A percentile compares a stretch with the other conserved stretches of the same genome.
Evolutionary conservation across 371 early-diverging fungal genomes (phyloP).

Genomic region (Apophysomyces sp.): DNA sequence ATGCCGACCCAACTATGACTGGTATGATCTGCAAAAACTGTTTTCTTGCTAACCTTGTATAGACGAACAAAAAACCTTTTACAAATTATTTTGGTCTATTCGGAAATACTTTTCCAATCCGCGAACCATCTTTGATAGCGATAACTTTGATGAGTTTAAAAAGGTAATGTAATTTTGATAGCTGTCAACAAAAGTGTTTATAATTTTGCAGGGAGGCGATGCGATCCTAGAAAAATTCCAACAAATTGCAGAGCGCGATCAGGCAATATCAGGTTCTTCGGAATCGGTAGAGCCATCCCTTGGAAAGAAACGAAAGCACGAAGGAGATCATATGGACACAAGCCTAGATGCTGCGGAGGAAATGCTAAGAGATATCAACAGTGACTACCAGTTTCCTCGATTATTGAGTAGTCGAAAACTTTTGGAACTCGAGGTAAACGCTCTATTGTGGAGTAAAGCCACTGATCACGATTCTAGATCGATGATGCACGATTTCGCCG

Average conservation of each 20-base stretch:
- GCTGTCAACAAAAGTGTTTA: not conserved
- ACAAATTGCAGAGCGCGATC: conserved; percentile 36
- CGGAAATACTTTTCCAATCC: conserved; percentile 46
- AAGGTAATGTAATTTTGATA: conserved; percentile 14
- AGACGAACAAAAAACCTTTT: conserved; percentile 48
- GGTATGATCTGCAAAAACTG: conserved; percentile 22
- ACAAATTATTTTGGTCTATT: conserved; percentile 46
- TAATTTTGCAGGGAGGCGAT: conserved; percentile 22
- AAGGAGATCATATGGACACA: conserved; percentile 26
- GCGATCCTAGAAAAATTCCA: conserved; percentile 34
- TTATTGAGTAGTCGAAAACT: conserved; percentile 72
- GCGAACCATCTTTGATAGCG: conserved; percentile 31
- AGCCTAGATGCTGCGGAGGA: conserved; percentile 31
- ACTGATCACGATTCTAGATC: conserved; percentile 32
- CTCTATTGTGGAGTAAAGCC: not conserved
- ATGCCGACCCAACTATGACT: conserved; percentile 36
- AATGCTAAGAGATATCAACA: conserved; percentile 31
- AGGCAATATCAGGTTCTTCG: conserved; percentile 29
- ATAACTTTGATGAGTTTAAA: conserved; percentile 34
- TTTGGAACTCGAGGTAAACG: conserved; percentile 64
- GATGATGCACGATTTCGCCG: conserved; percentile 70
- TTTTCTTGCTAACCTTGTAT: not conserved
- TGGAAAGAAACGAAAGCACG: conserved; percentile 14
- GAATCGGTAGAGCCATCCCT: conserved; percentile 19
- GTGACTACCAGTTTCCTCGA: conserved; percentile 70